These are phyloP conservation scores for Populus pruinosa DNA, from an alignment of 345 rosid species.

Conservation along the genomic window DNA sequence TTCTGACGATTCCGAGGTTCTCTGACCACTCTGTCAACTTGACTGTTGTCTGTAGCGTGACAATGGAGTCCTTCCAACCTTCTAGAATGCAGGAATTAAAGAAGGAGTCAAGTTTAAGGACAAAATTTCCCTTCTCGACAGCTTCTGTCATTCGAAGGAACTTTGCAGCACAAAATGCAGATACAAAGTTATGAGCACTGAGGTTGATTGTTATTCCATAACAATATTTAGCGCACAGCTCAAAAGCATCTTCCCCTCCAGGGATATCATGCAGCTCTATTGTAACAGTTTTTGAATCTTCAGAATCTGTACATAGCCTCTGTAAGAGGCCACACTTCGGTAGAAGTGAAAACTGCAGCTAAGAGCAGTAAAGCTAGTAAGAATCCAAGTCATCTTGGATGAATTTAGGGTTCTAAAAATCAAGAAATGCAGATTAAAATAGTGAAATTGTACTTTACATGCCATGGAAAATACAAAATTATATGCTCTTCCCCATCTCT, in stretches of 20 bases:
- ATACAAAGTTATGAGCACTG: slow-evolving; percentile 77
- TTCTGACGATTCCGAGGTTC: slow-evolving; percentile 73
- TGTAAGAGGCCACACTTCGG: slow-evolving; percentile 84
- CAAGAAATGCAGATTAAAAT: background rate
- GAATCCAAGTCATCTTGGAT: slow-evolving; percentile 1
- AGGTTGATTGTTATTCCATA: slow-evolving; percentile 87
- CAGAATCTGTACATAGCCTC: slow-evolving; percentile 48
- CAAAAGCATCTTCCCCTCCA: slow-evolving; percentile 92
- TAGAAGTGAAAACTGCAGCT: slow-evolving; percentile 76
- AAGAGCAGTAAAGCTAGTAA: slow-evolving; percentile 30
- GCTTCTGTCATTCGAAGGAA: slow-evolving; percentile 89
- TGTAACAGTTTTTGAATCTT: slow-evolving; percentile 44
- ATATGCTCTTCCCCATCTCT: too few species aligned
- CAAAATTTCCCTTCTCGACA: slow-evolving; percentile 72
- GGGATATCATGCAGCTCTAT: slow-evolving; percentile 85
- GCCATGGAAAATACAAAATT: background rate
- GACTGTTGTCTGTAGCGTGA: slow-evolving; percentile 58
- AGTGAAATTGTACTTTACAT: background rate
- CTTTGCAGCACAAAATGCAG: slow-evolving; percentile 85
- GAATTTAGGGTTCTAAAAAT: background rate
- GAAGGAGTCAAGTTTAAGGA: slow-evolving; percentile 78
- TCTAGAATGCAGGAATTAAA: slow-evolving; percentile 83
- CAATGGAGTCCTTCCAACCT: slow-evolving; percentile 96
- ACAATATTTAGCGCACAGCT: slow-evolving; percentile 91
- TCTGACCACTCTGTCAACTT: slow-evolving; percentile 85